Base-by-base conservation (phyloP, 2,329 filamentous ascomycete species). In the Monosporascus sp. region DNA sequence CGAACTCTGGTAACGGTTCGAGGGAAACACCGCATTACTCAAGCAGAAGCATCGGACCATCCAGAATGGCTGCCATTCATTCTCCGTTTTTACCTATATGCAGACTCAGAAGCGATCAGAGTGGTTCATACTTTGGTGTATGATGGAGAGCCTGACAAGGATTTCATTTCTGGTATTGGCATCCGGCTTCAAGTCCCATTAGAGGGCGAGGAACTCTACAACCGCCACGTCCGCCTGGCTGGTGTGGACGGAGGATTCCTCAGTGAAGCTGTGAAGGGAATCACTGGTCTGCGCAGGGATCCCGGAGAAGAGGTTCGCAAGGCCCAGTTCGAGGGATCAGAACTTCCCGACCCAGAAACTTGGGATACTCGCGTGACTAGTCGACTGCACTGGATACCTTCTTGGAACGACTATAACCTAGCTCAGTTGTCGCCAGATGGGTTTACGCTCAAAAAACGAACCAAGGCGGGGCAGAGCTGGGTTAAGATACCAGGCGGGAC, bases 391-490 rank as follows among this genome's bases (percentile, higher is more conserved):
- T 85, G 79, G 78, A 76, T 86, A 48, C 83, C 82, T 0, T 65
- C 73, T 0, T 86, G 81, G 81, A 78, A 74, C 50, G 81, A 84
- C 57, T 86, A 79, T 62, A 76, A 72, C 19, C 67, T 86, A 16
- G 71, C 70, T 0, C 83, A 86, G 59, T 69, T 84, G 0, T 84
- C 82, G 0, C 69, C 83, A 0, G 83, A 85, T 44, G 83, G 82
- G 0, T 86, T 84, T 61, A 82, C 73, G 0, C 65, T 86, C 20
- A 79, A 79, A 66, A 86, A 86, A 67, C 69, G 83, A 44, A 85
- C 82, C 2, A 80, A 83, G 59, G 60, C 73, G 1, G 81, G 81
- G 1, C 77, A 79, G 48, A 75, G 74, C 51, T 85, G 82, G 82
- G 68, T 85, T 1, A 81, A 79, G 1, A 79, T 84, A 11, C 76